These are phyloP conservation scores for Blastobotrys attinorum DNA, from an alignment of 805 yeast genomes.

Conservation along the genomic window DNA sequence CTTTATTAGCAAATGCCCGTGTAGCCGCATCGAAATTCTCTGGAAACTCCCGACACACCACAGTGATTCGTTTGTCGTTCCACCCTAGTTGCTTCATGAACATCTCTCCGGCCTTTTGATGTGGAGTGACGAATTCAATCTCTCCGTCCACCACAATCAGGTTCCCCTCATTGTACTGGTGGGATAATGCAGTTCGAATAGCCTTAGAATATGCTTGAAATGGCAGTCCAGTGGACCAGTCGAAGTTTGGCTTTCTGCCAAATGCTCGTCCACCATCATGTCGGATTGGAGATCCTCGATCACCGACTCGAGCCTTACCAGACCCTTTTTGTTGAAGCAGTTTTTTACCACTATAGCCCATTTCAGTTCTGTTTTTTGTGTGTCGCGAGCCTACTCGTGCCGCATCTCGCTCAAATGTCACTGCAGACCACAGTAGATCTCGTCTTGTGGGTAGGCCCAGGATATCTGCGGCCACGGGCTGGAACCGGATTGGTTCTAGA, in stretches of 20 bases:
- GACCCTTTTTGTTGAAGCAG: conserved; percentile 85
- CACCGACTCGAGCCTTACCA: conserved; percentile 95
- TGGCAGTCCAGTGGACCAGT: conserved; percentile 74
- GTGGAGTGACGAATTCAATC: conserved; percentile 28
- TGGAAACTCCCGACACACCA: conserved; percentile 56
- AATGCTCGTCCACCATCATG: conserved; percentile 84
- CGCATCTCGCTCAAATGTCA: conserved; percentile 81
- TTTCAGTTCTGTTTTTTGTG: conserved; percentile 80
- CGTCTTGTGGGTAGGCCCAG: conserved; percentile 74
- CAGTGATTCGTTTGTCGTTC: conserved; percentile 37
- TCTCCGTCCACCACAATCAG: conserved; percentile 58
- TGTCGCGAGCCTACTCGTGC: conserved; percentile 83
- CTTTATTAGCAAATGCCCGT: conserved; percentile 40
- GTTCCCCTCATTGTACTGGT: conserved; percentile 68
- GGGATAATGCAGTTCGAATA: conserved; percentile 71
- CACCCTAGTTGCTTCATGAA: conserved; percentile 39
- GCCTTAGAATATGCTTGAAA: conserved; percentile 66
- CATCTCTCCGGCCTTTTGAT: conserved; percentile 41
- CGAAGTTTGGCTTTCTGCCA: conserved; percentile 86
- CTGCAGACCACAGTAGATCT: conserved; percentile 92
- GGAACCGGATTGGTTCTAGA: conserved; percentile 69
- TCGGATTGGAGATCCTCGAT: conserved; percentile 88
- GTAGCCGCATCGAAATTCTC: conserved; percentile 56
- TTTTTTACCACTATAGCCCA: conserved; percentile 77
- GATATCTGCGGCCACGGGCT: conserved; percentile 68